Evolutionary conservation across 306 rosid species (phyloP).

Genomic region (Cicer judaicum): DNA sequence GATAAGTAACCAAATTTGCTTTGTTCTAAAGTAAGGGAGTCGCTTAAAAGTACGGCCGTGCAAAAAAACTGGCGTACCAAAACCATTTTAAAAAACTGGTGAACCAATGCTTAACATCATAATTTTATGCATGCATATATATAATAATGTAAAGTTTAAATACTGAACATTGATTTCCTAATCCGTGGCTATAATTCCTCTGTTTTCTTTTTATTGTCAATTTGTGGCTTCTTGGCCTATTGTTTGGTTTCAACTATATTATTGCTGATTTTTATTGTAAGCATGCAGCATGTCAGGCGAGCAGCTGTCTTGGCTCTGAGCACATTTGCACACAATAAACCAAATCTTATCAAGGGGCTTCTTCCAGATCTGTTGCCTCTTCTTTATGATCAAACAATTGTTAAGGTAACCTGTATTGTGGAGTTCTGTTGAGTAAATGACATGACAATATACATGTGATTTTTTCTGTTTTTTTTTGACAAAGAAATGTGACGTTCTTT

Average conservation of each 20-base stretch:
- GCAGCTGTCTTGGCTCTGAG: constrained; percentile 98
- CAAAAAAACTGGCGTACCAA: too few relatives aligned
- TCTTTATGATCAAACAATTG: constrained; percentile 96
- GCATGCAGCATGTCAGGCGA: constrained; percentile 93
- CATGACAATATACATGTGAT: not conserved
- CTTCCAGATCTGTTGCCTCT: constrained; percentile 95
- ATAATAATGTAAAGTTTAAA: not conserved
- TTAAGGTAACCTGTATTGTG: constrained; percentile 65
- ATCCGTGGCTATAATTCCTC: not conserved
- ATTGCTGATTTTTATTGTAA: constrained; percentile 43
- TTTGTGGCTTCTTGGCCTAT: constrained; percentile 35
- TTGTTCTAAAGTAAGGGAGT: not conserved
- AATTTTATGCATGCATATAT: not conserved
- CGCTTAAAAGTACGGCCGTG: not conserved
- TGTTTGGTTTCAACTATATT: constrained; percentile 45
- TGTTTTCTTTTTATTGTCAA: constrained; percentile 12
- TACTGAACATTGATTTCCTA: not conserved
- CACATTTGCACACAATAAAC: constrained; percentile 98
- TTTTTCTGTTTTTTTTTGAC: not conserved
- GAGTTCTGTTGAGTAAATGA: constrained; percentile 5
- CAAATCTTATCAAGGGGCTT: constrained; percentile 92
- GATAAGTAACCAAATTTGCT: constrained; percentile 14
- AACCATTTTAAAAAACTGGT: too few relatives aligned
- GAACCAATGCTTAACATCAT: not conserved
- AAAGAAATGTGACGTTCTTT: not conserved